Evolutionary conservation across 306 rosid species (phyloP).

Genomic region (Hylodesmum podocarpum): DNA sequence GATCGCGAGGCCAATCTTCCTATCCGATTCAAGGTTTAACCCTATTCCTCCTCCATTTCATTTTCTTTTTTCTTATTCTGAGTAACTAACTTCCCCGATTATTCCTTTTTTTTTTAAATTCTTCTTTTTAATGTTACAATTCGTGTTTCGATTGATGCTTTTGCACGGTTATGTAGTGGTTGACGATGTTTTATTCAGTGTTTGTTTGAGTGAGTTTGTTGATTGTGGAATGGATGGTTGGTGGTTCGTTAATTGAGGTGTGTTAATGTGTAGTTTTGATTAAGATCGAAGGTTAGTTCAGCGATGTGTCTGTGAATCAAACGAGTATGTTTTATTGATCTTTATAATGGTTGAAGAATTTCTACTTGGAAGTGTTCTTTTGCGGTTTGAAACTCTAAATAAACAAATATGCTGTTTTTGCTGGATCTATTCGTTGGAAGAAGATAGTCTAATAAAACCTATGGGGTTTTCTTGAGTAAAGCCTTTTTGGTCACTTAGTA

Average conservation of each 20-base stretch:
- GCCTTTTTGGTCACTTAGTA: background rate
- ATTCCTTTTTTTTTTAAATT: background rate
- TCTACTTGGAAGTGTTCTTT: background rate
- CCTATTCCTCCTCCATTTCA: background rate
- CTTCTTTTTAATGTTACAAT: background rate
- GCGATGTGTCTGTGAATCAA: constrained; percentile 16
- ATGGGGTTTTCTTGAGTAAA: constrained; percentile 5
- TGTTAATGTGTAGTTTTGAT: background rate
- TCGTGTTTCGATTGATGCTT: background rate
- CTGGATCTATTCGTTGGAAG: constrained; percentile 8
- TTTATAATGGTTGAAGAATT: constrained; percentile 12
- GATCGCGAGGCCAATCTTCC: constrained; percentile 76
- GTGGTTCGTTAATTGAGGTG: background rate
- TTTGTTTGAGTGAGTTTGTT: constrained; percentile 19
- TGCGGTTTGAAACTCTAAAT: background rate
- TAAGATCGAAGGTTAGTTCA: background rate
- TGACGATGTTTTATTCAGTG: constrained; percentile 12
- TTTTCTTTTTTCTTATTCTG: background rate
- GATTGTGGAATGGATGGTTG: background rate
- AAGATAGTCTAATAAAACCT: background rate
- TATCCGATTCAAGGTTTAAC: constrained; percentile 69
- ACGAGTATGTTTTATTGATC: constrained; percentile 2
- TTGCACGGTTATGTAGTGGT: background rate
- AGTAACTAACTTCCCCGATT: background rate
- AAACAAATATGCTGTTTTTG: background rate